Conservation (phyloP, 2,329 filamentous ascomycete species). For the Gremmenia infestans region DNA sequence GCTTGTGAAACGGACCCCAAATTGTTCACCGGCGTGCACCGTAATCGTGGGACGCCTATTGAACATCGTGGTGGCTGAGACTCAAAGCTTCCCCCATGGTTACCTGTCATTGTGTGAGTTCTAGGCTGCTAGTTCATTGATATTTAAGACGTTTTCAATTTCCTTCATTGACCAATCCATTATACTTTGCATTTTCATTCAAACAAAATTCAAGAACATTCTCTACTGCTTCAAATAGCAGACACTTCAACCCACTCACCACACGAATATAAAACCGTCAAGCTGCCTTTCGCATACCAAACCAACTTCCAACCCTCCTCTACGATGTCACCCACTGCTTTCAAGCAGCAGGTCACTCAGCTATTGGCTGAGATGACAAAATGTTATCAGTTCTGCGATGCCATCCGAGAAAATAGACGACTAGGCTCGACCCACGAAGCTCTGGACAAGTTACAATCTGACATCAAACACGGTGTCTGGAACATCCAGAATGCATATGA, state of each 20-base stretch:
- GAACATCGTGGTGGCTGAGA: background rate
- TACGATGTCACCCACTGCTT: constrained; percentile 17
- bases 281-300: constrained; percentile 5
- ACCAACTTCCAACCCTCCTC: constrained; percentile 1
- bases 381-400: constrained; percentile 14
- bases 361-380: constrained; percentile 8
- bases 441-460: constrained; percentile 14
- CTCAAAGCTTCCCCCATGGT: background rate
- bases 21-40: background rate
- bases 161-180: background rate
- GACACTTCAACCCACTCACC: background rate
- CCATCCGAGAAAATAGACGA: constrained; percentile 11
- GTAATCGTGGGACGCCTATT: background rate
- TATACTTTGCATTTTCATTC: background rate
- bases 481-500: constrained; percentile 10
- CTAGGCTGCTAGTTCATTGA: background rate
- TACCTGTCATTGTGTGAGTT: background rate
- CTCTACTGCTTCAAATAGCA: background rate
- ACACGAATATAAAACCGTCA: background rate
- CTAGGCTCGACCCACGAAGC: constrained; percentile 11
- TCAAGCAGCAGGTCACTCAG: constrained; percentile 14
- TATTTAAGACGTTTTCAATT: background rate
- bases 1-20: background rate
- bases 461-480: constrained; percentile 1
- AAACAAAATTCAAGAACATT: background rate